Evolutionary conservation across 306 rosid genomes (phyloP).

Genomic region (Vigna unguiculata): DNA sequence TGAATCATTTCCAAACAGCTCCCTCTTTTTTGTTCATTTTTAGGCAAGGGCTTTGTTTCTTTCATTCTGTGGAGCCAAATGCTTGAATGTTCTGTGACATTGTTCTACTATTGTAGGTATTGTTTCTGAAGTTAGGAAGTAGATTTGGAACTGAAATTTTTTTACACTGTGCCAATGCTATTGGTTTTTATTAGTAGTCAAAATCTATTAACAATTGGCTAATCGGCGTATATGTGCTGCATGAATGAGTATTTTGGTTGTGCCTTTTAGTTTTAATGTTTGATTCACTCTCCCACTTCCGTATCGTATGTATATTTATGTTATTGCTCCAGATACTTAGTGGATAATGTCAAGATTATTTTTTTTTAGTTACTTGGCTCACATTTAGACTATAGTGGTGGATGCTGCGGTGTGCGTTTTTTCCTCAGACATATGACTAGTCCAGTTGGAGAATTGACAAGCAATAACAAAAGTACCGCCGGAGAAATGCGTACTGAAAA

Average conservation of each 20-base stretch:
- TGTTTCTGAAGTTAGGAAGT: not conserved
- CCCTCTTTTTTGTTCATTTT: not conserved
- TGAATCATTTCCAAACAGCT: not conserved
- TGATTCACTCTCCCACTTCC: not conserved
- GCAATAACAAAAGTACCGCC: conserved; percentile 34
- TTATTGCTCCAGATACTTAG: not conserved
- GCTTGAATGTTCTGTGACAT: not conserved
- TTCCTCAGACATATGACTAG: conserved; percentile 44
- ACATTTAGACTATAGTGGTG: conserved; percentile 50
- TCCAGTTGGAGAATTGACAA: conserved; percentile 45
- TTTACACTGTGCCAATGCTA: not conserved
- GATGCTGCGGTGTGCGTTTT: conserved; percentile 43
- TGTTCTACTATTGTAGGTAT: not conserved
- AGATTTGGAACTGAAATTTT: conserved; percentile 1
- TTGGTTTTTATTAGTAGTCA: not conserved
- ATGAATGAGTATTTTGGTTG: conserved; percentile 33
- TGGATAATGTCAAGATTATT: not conserved
- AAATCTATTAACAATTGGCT: conserved; percentile 16
- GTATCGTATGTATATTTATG: not conserved
- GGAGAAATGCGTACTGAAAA: conserved; percentile 53
- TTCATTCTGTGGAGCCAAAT: not conserved
- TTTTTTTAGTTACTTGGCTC: conserved; percentile 36
- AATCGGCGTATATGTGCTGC: conserved; percentile 22
- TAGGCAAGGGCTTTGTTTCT: conserved; percentile 1
- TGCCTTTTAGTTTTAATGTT: conserved; percentile 19